A percentile compares a stretch with the other conserved stretches of the same genome.
Conservation (phyloP, 306 rosid genomes). For the Quercus rubra region DNA sequence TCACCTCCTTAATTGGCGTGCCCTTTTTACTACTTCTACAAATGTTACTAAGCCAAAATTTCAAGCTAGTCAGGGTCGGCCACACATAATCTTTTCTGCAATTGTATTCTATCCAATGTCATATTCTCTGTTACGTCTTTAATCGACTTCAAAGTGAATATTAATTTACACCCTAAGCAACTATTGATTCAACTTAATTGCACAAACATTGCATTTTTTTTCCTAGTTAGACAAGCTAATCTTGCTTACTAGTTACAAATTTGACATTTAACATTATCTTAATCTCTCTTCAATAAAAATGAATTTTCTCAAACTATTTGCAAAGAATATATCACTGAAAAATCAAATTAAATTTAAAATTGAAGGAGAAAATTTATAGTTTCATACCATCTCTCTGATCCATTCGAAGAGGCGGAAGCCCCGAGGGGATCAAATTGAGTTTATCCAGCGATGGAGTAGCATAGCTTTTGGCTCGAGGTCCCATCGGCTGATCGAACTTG, state of each 20-base stretch:
- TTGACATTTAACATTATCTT: not conserved
- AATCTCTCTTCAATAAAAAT: not conserved
- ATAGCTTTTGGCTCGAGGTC: conserved; percentile 27
- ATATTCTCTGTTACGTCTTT: too few species aligned
- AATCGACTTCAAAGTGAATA: too few species aligned
- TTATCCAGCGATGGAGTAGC: conserved; percentile 52
- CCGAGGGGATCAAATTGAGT: conserved; percentile 42
- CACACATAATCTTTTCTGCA: too few species aligned
- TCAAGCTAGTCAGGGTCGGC: too few species aligned
- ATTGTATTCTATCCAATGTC: too few species aligned
- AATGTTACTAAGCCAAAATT: too few species aligned
- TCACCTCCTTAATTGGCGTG: too few species aligned
- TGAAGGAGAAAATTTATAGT: not conserved
- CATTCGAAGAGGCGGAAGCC: conserved; percentile 50
- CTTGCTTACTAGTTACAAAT: not conserved
- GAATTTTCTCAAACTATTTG: not conserved
- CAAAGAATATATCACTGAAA: not conserved
- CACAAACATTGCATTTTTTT: not conserved
- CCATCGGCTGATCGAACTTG: conserved; percentile 7
- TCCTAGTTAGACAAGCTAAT: not conserved
- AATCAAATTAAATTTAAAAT: not conserved
- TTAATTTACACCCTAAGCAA: not conserved
- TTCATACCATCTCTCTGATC: conserved; percentile 34
- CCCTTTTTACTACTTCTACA: too few species aligned
- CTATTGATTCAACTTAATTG: not conserved